Percentiles rank a stretch among this genome's conserved stretches.
These are phyloP conservation scores for Salix purpurea DNA, from an alignment of 345 rosid species.

Conservation along the genomic window DNA sequence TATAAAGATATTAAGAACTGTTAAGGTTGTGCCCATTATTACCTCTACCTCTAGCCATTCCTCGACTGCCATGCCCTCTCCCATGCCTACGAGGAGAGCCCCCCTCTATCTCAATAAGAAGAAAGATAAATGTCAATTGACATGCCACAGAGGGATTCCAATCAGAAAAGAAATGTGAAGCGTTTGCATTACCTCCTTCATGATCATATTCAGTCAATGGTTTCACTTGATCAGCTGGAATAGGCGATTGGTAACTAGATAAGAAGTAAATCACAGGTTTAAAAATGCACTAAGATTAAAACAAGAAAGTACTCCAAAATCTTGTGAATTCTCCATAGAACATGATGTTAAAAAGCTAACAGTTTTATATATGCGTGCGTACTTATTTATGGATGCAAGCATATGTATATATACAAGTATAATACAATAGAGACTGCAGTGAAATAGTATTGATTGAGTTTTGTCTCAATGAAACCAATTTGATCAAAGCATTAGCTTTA, in stretches of 20 bases:
- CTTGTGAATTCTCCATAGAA: too few species aligned
- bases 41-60: slow-evolving; percentile 28
- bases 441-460: not conserved
- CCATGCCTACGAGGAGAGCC: slow-evolving; percentile 17
- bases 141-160: not conserved
- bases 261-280: not conserved
- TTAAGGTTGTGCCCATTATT: not conserved
- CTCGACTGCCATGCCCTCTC: slow-evolving; percentile 15
- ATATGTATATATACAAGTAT: not conserved
- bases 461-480: not conserved
- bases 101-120: slow-evolving; percentile 12
- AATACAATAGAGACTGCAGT: not conserved
- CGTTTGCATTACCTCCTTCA: slow-evolving; percentile 21
- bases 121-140: not conserved
- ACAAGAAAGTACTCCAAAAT: too few species aligned
- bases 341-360: not conserved
- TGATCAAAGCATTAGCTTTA: not conserved
- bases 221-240: slow-evolving; percentile 35
- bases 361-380: not conserved
- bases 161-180: not conserved
- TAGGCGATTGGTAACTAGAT: slow-evolving; percentile 31
- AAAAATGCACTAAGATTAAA: not conserved
- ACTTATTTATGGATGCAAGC: not conserved
- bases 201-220: slow-evolving; percentile 24
- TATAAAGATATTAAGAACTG: not conserved